Percentiles rank a stretch among this genome's conserved stretches.
phyloP scores from a whole-genome alignment of 176 grass and related monocot genomes.

The Juncus effusus region DNA sequence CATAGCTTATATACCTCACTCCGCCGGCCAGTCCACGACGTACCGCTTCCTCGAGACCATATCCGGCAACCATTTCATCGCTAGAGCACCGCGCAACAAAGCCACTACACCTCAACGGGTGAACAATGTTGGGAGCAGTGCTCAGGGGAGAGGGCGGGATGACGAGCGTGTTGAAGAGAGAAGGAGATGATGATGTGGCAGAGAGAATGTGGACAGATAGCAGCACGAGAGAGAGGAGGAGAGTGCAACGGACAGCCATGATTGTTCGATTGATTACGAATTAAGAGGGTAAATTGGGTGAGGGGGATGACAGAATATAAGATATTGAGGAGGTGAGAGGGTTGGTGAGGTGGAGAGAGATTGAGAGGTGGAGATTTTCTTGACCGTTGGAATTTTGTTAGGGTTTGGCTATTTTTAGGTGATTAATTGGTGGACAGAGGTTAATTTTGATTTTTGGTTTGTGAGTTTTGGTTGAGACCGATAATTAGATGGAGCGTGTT shows the following conservation, averaged over 20 bases:
- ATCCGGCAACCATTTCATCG: neutral
- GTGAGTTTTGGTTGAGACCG: conserved; percentile 7
- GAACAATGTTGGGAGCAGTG: conserved; percentile 1
- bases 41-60: conserved; percentile 7
- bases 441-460: neutral
- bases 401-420: conserved; percentile 25
- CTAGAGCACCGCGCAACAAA: conserved; percentile 17
- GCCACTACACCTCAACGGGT: conserved; percentile 9
- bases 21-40: conserved; percentile 22
- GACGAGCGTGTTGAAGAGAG: neutral
- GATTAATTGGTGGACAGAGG: neutral
- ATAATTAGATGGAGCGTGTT: neutral
- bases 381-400: conserved; percentile 1
- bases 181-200: neutral
- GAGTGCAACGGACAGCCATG: conserved; percentile 23
- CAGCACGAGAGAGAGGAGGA: conserved; percentile 23
- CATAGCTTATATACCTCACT: conserved; percentile 34
- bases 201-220: conserved; percentile 23
- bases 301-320: conserved; percentile 19
- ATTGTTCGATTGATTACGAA: neutral
- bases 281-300: conserved; percentile 4
- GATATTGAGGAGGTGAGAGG: neutral
- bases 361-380: conserved; percentile 8
- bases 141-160: neutral
- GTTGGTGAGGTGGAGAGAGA: conserved; percentile 9